A percentile compares a stretch with the other conserved stretches of the same genome.
phyloP scores from a whole-genome alignment of 495 filamentous ascomycete genomes.

The Platismatia glauca region DNA sequence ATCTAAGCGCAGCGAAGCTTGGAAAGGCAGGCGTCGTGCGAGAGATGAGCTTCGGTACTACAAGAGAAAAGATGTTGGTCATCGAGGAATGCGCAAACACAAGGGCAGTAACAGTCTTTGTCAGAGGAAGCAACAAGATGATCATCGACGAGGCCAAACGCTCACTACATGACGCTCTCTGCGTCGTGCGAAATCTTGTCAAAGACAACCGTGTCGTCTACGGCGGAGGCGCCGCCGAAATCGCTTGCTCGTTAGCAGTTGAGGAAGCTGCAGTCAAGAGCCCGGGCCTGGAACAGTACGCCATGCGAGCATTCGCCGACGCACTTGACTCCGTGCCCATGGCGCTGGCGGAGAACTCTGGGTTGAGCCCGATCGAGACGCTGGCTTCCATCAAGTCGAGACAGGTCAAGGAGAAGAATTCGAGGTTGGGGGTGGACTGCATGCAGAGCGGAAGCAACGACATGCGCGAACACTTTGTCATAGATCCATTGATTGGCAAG shows the following conservation, averaged over 20 bases:
- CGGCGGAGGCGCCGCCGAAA: slow-evolving; percentile 93
- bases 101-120: slow-evolving; percentile 88
- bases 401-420: slow-evolving; percentile 83
- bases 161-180: slow-evolving; percentile 93
- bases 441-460: slow-evolving; percentile 91
- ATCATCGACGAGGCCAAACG: slow-evolving; percentile 99
- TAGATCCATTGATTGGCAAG: slow-evolving; percentile 96
- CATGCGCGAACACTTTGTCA: slow-evolving; percentile 95
- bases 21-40: slow-evolving; percentile 83
- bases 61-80: slow-evolving; percentile 97
- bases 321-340: slow-evolving; percentile 93
- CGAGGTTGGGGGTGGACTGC: slow-evolving; percentile 88
- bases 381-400: slow-evolving; percentile 90
- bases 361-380: slow-evolving; percentile 89
- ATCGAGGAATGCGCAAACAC: slow-evolving; percentile 99
- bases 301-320: slow-evolving; percentile 95
- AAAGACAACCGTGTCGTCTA: slow-evolving; percentile 97
- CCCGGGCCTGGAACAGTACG: slow-evolving; percentile 93
- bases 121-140: slow-evolving; percentile 99
- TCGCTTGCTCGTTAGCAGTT: slow-evolving; percentile 92
- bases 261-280: slow-evolving; percentile 94
- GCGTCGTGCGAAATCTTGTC: slow-evolving; percentile 94
- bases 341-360: slow-evolving; percentile 95
- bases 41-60: slow-evolving; percentile 94
- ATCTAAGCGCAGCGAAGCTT: slow-evolving; percentile 81